Conservation (phyloP, 164 flowering plant species). For the Vitis labrusca region DNA sequence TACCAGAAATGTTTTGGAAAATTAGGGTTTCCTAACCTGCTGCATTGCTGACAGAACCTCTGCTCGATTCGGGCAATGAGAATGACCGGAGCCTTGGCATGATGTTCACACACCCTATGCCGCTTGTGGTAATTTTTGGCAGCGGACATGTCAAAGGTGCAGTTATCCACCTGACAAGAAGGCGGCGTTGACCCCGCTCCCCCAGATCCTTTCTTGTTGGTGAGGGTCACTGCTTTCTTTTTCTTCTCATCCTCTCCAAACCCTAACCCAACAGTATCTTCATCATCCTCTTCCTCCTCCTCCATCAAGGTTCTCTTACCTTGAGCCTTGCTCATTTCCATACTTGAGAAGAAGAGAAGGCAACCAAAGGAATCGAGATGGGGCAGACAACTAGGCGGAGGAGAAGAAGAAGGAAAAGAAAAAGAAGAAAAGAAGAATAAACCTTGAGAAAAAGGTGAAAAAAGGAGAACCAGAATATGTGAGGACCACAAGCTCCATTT, state of each 20-base stretch:
- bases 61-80: slow-evolving; percentile 53
- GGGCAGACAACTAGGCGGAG: neutral
- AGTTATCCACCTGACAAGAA: slow-evolving; percentile 70
- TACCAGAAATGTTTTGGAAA: neutral
- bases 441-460: slow-evolving; percentile 1
- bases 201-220: slow-evolving; percentile 14
- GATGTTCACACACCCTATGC: slow-evolving; percentile 78
- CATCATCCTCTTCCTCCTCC: slow-evolving; percentile 43
- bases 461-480: slow-evolving; percentile 19
- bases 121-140: slow-evolving; percentile 70
- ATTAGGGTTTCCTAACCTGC: slow-evolving; percentile 62
- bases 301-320: slow-evolving; percentile 39
- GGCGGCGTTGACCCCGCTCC: slow-evolving; percentile 25
- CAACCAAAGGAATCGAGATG: neutral
- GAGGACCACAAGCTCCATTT: slow-evolving; percentile 49
- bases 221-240: slow-evolving; percentile 10
- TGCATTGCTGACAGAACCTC: slow-evolving; percentile 94
- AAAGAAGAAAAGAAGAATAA: slow-evolving; percentile 4
- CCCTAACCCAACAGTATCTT: slow-evolving; percentile 14
- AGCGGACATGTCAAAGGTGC: slow-evolving; percentile 50
- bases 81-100: slow-evolving; percentile 72
- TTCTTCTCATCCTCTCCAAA: slow-evolving; percentile 35
- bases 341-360: slow-evolving; percentile 2
- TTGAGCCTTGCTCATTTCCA: slow-evolving; percentile 32
- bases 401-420: slow-evolving; percentile 1